Percentiles rank a stretch among this genome's conserved stretches.
phyloP scores from a whole-genome alignment of 345 rosid species.

The Hibiscus syriacus region DNA sequence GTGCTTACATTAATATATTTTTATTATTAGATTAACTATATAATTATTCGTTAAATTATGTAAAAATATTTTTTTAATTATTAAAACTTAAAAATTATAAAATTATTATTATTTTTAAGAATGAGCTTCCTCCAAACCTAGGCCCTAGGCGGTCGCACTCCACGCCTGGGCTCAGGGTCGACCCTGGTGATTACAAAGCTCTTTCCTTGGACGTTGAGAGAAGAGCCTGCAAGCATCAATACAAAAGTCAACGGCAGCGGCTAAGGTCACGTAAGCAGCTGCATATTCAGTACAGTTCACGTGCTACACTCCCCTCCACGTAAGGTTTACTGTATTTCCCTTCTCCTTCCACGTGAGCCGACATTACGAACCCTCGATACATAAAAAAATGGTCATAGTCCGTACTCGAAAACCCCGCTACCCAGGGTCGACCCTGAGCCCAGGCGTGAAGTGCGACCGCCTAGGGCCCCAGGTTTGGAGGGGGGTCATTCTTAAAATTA shows the following conservation, averaged over 20 bases:
- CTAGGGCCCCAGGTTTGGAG: slow-evolving; percentile 28
- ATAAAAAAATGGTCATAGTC: slow-evolving; percentile 58
- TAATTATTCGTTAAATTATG: too few species aligned
- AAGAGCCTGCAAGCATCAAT: slow-evolving; percentile 91
- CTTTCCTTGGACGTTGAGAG: slow-evolving; percentile 79
- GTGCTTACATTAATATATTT: too few species aligned
- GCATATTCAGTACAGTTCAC: slow-evolving; percentile 90
- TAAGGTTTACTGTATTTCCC: slow-evolving; percentile 77
- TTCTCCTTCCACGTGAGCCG: slow-evolving; percentile 78
- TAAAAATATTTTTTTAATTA: too few species aligned
- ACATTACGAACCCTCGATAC: slow-evolving; percentile 80
- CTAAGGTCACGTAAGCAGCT: slow-evolving; percentile 83
- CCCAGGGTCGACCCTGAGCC: slow-evolving; percentile 31
- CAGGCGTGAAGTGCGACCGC: slow-evolving; percentile 24
- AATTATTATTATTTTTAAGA: too few species aligned
- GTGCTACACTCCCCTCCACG: slow-evolving; percentile 84
- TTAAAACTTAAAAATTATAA: too few species aligned
- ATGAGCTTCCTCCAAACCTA: too few species aligned
- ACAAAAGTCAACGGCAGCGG: slow-evolving; percentile 84
- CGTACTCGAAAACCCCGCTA: slow-evolving; percentile 71
- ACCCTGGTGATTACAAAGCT: slow-evolving; percentile 52
- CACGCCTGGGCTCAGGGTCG: too few species aligned
- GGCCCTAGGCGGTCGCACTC: too few species aligned
- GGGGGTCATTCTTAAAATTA: too few species aligned
- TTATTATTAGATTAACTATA: too few species aligned